Evolutionary conservation across 768 basidiomycete genomes (phyloP), one percentile per base, ranked within the genome.

Genomic region (Trametes cinnabarina): DNA sequence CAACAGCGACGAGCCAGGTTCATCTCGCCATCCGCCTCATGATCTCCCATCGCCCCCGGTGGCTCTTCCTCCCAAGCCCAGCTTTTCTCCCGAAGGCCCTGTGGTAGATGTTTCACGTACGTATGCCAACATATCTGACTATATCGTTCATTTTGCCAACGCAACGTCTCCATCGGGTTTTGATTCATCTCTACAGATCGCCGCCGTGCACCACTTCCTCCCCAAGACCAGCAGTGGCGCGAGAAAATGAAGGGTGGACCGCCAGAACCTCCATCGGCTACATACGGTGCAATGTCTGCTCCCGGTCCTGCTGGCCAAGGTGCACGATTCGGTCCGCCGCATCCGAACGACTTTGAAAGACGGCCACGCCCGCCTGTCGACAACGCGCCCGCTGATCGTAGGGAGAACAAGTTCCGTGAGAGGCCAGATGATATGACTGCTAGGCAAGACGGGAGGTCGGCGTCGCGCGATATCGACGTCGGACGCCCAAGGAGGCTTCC

Each of bases 121-220:
- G 75, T 77, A 61, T n/a, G n/a, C n/a, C n/a, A n/a, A n/a, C n/a
- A n/a, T n/a, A n/a, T n/a, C n/a, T n/a, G n/a, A n/a, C n/a, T n/a
- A n/a, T n/a, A n/a, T n/a, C n/a, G n/a, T n/a, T n/a, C n/a, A n/a
- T n/a, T n/a, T 65, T 65, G 67, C 69, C 66, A 61, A 64, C 55
- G n/a, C n/a, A n/a, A n/a, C n/a, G n/a, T n/a, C n/a, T n/a, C n/a
- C n/a, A n/a, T n/a, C n/a, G n/a, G n/a, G n/a, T n/a, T n/a, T n/a
- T n/a, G n/a, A n/a, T 65, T 63, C 64, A 23, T 65, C 15, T 64
- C 57, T 62, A 67, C 59, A 65, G 66, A 64, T 69, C 77, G 72
- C 15, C 75, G 70, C 60, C 72, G 81, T 51, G 65, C 60, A 1
- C 81, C 80, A 0, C 68, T 82, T 11, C 79, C 79, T 2, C 75